Evolutionary conservation across 345 rosid genomes (phyloP), one percentile per base, ranked within the genome.

Genomic region (Citrus mangshanensis): DNA sequence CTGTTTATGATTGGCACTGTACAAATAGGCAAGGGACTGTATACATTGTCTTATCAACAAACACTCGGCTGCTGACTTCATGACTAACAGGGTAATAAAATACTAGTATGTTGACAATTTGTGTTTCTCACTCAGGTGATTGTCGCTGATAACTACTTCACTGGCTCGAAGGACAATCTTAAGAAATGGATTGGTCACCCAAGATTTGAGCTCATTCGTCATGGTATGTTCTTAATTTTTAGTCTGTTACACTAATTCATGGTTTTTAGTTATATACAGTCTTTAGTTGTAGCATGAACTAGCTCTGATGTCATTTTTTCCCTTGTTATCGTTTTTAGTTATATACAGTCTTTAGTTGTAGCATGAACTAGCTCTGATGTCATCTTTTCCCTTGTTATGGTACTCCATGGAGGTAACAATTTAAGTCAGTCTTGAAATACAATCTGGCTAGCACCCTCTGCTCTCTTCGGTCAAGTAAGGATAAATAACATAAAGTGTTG

Each of bases 181-280:
- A 90, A 76, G 59, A 95, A 88, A 78, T 93, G 98, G 98, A 92
- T 93, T 27, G 97, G 95, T 76, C 98, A 92, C 82, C 99, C 98
- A 7, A 92, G 98, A 84, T 95, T 95, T 79, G 99, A 95, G 90
- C 95, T 95, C 49, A 92, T 93, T 70, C 98, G 97, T 78, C 99
- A 95, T 13, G 99, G 99, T 95, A 86, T 73, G 85, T 40, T 81
- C 70, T 62, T 34, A 69, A 51, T 30, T 58, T 77, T 70, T 76
- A 42, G 42, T 38, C 49, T 70, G 46, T 72, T 34, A 25, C 38
- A 51, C 34, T 28, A 73, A 2, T 27, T 22, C 58, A 72, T 40
- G 22, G 38, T 54, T 54, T 4, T 18, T 40, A 32, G 30, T 14
- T 18, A 51, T 51, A 51, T 16, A 51, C 7, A 51, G 19, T 63